Base-by-base conservation (phyloP, 2,329 filamentous ascomycete species). In the Cucurbitaria berberidis region DNA sequence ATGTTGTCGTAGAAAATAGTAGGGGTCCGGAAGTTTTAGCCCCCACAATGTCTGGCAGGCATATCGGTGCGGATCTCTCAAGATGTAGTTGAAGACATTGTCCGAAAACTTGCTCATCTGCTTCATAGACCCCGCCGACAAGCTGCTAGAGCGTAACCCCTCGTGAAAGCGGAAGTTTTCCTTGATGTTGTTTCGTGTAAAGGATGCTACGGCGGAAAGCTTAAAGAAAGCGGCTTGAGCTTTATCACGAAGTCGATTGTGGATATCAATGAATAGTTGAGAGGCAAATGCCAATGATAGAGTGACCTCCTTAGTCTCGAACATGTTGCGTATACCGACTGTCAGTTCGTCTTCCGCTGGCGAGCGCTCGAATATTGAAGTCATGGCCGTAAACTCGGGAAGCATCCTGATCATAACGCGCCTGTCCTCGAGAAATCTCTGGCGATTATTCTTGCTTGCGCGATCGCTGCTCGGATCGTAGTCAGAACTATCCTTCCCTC, bases 361-460 rank as follows among this genome's bases (percentile, higher is more conserved):
- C 39, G 69, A 48, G 0, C 9, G 39, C 9, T 21, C 2, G 5
- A 36, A 11, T 24, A 61, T 45, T 1, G 49, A 55, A n/a, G 57
- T 59, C 3, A 47, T 45, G 34, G 67, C 45, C 49, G 48, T 62
- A 54, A 74, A 70, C n/a, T 74, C 69, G 1, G 67, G 60, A 3
- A 76, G 57, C 32, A 71, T 54, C 26, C 62, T 50, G 10, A 70
- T 48, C 18, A 76, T 50, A 15, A 76, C 54, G 30, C 69, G 66
- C 41, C 70, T 72, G 54, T 76, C 72, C 59, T 76, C 72, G 4
- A 67, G 54, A 48, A 71, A 74, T 52, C 73, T 73, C 19, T 73
- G 53, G 15, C 55, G 45, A 8, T 56, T 22, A 26, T 51, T 67
- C 63, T 72, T 75, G 32, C 56, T 49, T 4, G 53, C 41, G 48